Percentiles rank a stretch among this genome's conserved stretches.
phyloP scores from a whole-genome alignment of 768 basidiomycete species.

The Pilatotrama ljubarskyi region DNA sequence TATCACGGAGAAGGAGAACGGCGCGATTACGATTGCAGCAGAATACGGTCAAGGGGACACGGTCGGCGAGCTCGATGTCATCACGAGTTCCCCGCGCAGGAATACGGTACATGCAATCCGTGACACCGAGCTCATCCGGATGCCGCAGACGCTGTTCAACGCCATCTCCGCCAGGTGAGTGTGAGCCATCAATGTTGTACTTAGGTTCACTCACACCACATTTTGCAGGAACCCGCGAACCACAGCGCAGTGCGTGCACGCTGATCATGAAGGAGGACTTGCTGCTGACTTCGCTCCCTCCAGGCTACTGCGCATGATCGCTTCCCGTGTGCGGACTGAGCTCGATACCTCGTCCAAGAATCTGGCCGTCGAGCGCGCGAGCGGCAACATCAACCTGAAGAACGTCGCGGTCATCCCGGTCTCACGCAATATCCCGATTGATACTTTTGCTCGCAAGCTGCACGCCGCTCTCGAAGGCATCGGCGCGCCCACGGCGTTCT shows the following conservation, averaged over 20 bases:
- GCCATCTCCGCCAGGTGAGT: slow-evolving; percentile 85
- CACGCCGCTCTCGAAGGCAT: slow-evolving; percentile 87
- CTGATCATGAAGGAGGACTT: background rate
- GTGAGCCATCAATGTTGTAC: background rate
- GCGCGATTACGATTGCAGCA: slow-evolving; percentile 77
- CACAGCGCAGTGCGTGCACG: slow-evolving; percentile 66
- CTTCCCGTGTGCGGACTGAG: slow-evolving; percentile 85
- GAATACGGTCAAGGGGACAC: slow-evolving; percentile 98
- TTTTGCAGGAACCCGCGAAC: slow-evolving; percentile 72
- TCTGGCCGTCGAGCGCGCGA: slow-evolving; percentile 58
- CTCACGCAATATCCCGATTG: slow-evolving; percentile 84
- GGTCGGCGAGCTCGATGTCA: slow-evolving; percentile 96
- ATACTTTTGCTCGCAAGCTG: slow-evolving; percentile 86
- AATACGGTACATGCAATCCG: slow-evolving; percentile 97
- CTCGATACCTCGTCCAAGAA: slow-evolving; percentile 63
- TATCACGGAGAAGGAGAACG: slow-evolving; percentile 76
- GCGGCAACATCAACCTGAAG: slow-evolving; percentile 86
- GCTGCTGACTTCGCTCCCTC: background rate
- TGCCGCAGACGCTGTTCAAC: slow-evolving; percentile 97
- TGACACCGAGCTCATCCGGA: slow-evolving; percentile 93
- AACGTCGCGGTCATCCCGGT: slow-evolving; percentile 92
- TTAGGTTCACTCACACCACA: background rate
- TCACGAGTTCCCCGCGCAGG: slow-evolving; percentile 82
- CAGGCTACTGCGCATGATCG: slow-evolving; percentile 85
- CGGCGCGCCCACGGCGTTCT: slow-evolving; percentile 89